Percentiles rank a stretch among this genome's conserved stretches.
These are phyloP conservation scores for Boletellus emodensis DNA, from an alignment of 768 basidiomycete genomes.

Conservation along the genomic window DNA sequence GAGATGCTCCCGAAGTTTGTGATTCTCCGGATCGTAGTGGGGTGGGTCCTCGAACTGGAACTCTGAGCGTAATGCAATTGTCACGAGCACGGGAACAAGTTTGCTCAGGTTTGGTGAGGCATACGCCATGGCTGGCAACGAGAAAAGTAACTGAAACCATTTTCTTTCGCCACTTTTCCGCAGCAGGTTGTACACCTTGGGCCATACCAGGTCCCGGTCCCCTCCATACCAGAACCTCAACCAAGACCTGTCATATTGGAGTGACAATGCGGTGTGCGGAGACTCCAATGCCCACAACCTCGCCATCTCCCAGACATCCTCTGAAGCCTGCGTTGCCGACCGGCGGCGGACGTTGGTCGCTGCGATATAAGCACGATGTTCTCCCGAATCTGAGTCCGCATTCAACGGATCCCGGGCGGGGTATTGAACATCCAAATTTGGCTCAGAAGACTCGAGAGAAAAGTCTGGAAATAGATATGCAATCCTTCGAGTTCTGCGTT, in stretches of 20 bases:
- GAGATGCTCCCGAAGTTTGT: background rate
- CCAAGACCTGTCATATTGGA: constrained; percentile 30
- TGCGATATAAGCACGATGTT: constrained; percentile 16
- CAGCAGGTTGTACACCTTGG: constrained; percentile 28
- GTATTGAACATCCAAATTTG: constrained; percentile 9
- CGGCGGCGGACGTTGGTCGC: constrained; percentile 7
- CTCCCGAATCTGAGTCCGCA: background rate
- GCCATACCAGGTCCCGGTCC: constrained; percentile 14
- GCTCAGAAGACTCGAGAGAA: constrained; percentile 1
- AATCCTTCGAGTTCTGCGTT: constrained; percentile 15
- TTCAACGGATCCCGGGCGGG: constrained; percentile 4
- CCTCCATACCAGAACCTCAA: constrained; percentile 7
- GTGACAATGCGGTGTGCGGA: constrained; percentile 1
- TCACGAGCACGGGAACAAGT: constrained; percentile 26
- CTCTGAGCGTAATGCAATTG: constrained; percentile 20
- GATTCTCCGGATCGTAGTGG: background rate
- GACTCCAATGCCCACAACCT: constrained; percentile 5
- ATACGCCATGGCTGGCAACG: constrained; percentile 31
- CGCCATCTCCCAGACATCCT: constrained; percentile 3
- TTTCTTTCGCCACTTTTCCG: constrained; percentile 9
- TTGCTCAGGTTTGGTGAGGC: background rate
- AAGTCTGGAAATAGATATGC: constrained; percentile 7
- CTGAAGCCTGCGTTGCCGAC: background rate
- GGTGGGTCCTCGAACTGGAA: constrained; percentile 11
- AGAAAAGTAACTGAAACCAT: constrained; percentile 27